A percentile compares a stretch with the other conserved stretches of the same genome.
These are phyloP conservation scores for Salvia hispanica DNA, from an alignment of 257 asterid genomes.

Conservation along the genomic window DNA sequence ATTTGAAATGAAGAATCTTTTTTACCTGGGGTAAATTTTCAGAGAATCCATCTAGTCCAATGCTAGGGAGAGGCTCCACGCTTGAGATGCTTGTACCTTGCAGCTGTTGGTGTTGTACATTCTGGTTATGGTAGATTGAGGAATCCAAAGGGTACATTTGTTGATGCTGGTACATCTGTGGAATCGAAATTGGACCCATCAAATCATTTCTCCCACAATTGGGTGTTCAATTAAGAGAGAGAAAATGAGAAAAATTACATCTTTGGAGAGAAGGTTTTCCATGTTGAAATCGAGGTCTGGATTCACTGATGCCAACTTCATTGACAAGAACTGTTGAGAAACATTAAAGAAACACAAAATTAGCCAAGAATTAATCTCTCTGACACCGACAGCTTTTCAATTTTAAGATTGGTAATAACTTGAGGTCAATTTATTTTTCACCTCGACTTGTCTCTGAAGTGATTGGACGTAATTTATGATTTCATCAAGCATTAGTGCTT, in stretches of 20 bases:
- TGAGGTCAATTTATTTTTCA: slow-evolving; percentile 31
- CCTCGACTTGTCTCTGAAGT: slow-evolving; percentile 97
- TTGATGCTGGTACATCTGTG: slow-evolving; percentile 56
- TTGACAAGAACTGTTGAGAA: slow-evolving; percentile 69
- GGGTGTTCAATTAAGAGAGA: neutral
- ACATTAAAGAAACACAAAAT: neutral
- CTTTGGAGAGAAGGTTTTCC: slow-evolving; percentile 59
- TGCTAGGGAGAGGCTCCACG: slow-evolving; percentile 39
- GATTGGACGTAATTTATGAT: slow-evolving; percentile 94
- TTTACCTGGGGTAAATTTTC: slow-evolving; percentile 61
- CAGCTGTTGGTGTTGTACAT: slow-evolving; percentile 34
- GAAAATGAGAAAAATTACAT: slow-evolving; percentile 43
- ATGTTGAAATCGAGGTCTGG: slow-evolving; percentile 67
- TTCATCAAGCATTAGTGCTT: slow-evolving; percentile 94
- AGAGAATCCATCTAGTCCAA: slow-evolving; percentile 56
- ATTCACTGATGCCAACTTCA: slow-evolving; percentile 84
- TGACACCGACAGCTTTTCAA: slow-evolving; percentile 35
- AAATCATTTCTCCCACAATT: slow-evolving; percentile 23
- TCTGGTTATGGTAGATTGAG: slow-evolving; percentile 23
- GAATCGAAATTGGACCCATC: slow-evolving; percentile 38
- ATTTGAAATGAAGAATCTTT: neutral
- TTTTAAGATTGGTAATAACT: neutral
- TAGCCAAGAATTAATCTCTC: slow-evolving; percentile 22
- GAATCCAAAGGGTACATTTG: too few species aligned
- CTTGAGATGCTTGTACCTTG: slow-evolving; percentile 37